phyloP scores from a whole-genome alignment of 108 stramenopile species.

The Skeletonema menzelii region DNA sequence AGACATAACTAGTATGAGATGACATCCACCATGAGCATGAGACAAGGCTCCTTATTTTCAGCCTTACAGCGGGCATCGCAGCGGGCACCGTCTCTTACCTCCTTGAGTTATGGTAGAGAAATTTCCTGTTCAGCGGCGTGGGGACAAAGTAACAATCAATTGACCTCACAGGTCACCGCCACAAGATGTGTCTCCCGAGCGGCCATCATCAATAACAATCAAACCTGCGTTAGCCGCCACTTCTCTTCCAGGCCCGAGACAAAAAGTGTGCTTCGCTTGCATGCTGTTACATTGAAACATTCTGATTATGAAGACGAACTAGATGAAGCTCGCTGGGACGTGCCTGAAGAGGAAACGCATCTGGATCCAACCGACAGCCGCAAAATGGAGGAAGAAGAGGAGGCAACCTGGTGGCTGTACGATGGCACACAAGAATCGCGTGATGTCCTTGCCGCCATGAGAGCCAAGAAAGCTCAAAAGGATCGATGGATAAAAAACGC shows the following conservation, averaged over 20 bases:
- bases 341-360: constrained; percentile 31
- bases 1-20: no score
- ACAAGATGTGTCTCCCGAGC: not conserved
- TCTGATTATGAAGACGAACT: constrained; percentile 61
- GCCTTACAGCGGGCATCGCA: not conserved
- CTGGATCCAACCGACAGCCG: constrained; percentile 46
- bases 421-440: constrained; percentile 59
- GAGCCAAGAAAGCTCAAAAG: constrained; percentile 42
- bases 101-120: not conserved
- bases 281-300: constrained; percentile 67
- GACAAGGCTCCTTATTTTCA: not conserved
- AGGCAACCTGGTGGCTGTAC: constrained; percentile 48
- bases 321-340: constrained; percentile 38
- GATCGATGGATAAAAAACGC: constrained; percentile 72
- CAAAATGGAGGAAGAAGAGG: constrained; percentile 37
- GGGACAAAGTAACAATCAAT: not conserved
- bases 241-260: constrained; percentile 29
- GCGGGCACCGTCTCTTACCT: not conserved
- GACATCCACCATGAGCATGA: not conserved
- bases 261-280: constrained; percentile 53
- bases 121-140: not conserved
- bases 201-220: not conserved
- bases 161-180: not conserved
- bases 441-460: constrained; percentile 46
- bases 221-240: not conserved